Evolutionary conservation across 495 filamentous ascomycete species (phyloP).

Genomic region (Lichenothelia convexa): DNA sequence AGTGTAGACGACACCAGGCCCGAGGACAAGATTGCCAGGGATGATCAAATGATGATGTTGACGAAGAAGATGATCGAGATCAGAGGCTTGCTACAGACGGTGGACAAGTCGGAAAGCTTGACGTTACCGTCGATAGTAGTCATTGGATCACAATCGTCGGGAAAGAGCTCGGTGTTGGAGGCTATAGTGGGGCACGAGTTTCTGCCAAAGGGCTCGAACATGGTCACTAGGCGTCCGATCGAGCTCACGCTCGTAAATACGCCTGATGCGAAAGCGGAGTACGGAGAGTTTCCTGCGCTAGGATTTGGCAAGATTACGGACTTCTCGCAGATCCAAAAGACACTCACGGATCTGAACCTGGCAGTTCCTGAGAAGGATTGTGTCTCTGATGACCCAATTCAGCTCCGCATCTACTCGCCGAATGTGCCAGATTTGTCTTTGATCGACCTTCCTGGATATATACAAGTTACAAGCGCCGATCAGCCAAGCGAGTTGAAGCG

Average conservation of each 20-base stretch:
- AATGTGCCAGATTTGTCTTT: slow-evolving; percentile 90
- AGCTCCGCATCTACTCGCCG: slow-evolving; percentile 84
- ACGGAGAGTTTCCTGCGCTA: slow-evolving; percentile 89
- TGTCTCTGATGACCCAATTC: slow-evolving; percentile 92
- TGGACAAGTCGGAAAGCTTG: slow-evolving; percentile 76
- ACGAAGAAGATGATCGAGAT: slow-evolving; percentile 99
- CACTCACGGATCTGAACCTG: slow-evolving; percentile 83
- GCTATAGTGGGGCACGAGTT: slow-evolving; percentile 98
- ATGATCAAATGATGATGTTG: slow-evolving; percentile 99
- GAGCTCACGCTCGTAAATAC: slow-evolving; percentile 95
- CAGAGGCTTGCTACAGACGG: slow-evolving; percentile 67
- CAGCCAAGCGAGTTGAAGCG: slow-evolving; percentile 84
- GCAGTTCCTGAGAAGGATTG: slow-evolving; percentile 80
- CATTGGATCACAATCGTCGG: slow-evolving; percentile 94
- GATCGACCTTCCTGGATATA: slow-evolving; percentile 93
- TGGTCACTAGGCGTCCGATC: slow-evolving; percentile 93
- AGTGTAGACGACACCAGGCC: slow-evolving; percentile 48
- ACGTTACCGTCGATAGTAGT: slow-evolving; percentile 93
- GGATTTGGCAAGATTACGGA: slow-evolving; percentile 83
- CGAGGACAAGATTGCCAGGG: slow-evolving; percentile 48
- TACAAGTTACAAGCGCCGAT: slow-evolving; percentile 79
- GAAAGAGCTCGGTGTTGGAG: slow-evolving; percentile 94
- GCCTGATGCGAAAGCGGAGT: slow-evolving; percentile 73
- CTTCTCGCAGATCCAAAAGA: slow-evolving; percentile 82
- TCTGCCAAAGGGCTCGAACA: slow-evolving; percentile 89